These are phyloP conservation scores for Russula vinacea DNA, from an alignment of 768 basidiomycete species.

Conservation along the genomic window DNA sequence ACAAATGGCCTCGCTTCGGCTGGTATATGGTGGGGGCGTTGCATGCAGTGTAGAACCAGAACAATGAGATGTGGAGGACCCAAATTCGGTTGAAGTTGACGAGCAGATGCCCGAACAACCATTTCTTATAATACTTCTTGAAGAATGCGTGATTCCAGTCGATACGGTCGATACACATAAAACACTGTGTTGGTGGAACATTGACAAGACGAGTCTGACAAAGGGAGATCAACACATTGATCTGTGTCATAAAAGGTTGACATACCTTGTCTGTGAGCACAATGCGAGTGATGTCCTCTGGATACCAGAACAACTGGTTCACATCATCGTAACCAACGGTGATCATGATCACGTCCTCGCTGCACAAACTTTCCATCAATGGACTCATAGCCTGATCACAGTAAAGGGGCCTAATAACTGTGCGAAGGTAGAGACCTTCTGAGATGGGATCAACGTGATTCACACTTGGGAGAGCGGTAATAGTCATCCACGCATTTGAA, in stretches of 20 bases:
- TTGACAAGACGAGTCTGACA: slow-evolving; percentile 84
- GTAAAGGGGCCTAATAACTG: no score
- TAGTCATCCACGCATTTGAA: no score
- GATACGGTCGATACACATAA: slow-evolving; percentile 94
- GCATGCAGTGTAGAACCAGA: slow-evolving; percentile 95
- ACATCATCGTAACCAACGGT: no score
- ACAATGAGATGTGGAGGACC: slow-evolving; percentile 81
- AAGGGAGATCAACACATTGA: neutral
- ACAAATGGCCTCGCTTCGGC: slow-evolving; percentile 48
- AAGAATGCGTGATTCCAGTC: slow-evolving; percentile 97
- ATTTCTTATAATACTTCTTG: slow-evolving; percentile 98
- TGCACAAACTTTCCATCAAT: no score
- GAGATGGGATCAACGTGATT: no score
- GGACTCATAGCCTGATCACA: no score
- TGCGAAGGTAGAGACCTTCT: no score
- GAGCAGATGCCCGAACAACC: slow-evolving; percentile 91
- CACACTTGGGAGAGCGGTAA: no score
- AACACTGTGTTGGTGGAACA: slow-evolving; percentile 84
- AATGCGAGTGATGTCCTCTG: no score
- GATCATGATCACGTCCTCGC: no score
- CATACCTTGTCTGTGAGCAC: slow-evolving; percentile 89
- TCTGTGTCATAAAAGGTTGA: neutral
- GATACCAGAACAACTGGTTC: no score
- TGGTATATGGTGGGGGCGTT: slow-evolving; percentile 84
- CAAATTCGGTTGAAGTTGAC: slow-evolving; percentile 99